Conservation (phyloP, 768 basidiomycete genomes). For the Suillus tomentosus region DNA sequence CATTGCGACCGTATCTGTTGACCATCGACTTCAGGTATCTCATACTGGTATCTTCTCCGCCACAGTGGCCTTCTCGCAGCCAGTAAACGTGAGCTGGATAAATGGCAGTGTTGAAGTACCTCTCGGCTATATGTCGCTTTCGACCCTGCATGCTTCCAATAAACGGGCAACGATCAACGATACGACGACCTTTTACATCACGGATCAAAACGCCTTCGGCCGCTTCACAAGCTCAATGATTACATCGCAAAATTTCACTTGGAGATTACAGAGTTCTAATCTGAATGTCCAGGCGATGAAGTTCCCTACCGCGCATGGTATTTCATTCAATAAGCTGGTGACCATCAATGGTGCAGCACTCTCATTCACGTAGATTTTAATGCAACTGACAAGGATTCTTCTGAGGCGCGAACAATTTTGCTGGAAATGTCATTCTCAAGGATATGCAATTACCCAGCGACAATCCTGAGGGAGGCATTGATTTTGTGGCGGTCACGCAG, state of each 20-base stretch:
- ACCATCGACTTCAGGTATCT: slow-evolving; percentile 45
- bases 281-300: slow-evolving; percentile 65
- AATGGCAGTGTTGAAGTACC: slow-evolving; percentile 45
- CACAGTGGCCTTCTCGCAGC: slow-evolving; percentile 58
- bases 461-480: slow-evolving; percentile 65
- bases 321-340: slow-evolving; percentile 63
- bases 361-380: background rate
- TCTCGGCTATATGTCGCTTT: slow-evolving; percentile 57
- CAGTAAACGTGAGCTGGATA: slow-evolving; percentile 62
- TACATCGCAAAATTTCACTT: slow-evolving; percentile 66
- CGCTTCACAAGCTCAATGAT: slow-evolving; percentile 65
- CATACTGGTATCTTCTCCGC: slow-evolving; percentile 71
- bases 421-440: slow-evolving; percentile 52
- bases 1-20: background rate
- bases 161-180: slow-evolving; percentile 67
- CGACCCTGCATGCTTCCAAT: slow-evolving; percentile 47
- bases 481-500: slow-evolving; percentile 58
- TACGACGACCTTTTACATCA: slow-evolving; percentile 57
- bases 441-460: slow-evolving; percentile 70
- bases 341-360: slow-evolving; percentile 52
- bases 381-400: slow-evolving; percentile 8
- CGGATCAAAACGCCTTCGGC: slow-evolving; percentile 58
- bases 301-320: slow-evolving; percentile 66
- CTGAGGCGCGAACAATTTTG: slow-evolving; percentile 62
- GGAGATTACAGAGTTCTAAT: slow-evolving; percentile 58